Conservation (phyloP, 306 rosid species). For the Vigna trinervia region DNA sequence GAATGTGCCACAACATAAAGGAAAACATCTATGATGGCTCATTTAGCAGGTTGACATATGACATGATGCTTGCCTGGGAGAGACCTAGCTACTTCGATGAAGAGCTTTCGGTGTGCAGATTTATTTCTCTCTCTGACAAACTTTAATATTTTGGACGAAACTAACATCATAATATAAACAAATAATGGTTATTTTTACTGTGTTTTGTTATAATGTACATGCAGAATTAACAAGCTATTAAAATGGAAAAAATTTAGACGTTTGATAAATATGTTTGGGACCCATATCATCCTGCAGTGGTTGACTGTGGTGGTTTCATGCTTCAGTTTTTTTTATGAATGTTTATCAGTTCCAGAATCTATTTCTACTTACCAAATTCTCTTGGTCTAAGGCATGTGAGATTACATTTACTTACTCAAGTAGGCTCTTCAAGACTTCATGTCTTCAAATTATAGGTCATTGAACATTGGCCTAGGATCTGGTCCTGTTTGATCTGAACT, state of each 20-base stretch:
- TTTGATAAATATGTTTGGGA: neutral
- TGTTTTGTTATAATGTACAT: neutral
- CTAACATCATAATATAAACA: neutral
- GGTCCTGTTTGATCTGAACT: constrained; percentile 13
- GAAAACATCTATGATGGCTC: constrained; percentile 65
- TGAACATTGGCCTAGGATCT: neutral
- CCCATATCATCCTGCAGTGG: neutral
- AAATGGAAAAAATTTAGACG: neutral
- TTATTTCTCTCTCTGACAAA: neutral
- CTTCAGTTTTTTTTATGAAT: neutral
- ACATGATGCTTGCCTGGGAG: constrained; percentile 95
- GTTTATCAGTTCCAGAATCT: constrained; percentile 10
- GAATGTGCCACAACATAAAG: constrained; percentile 49
- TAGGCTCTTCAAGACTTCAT: neutral
- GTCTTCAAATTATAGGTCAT: constrained; percentile 8
- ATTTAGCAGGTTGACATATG: constrained; percentile 72
- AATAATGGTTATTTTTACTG: neutral
- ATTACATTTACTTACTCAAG: neutral
- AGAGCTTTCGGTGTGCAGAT: constrained; percentile 44
- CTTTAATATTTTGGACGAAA: neutral
- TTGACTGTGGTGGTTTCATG: constrained; percentile 2
- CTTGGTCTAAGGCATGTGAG: neutral
- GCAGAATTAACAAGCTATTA: neutral
- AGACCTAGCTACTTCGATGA: constrained; percentile 64
- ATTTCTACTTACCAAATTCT: neutral